These are phyloP conservation scores for Citrus trifoliata DNA, from an alignment of 345 rosid genomes.

Conservation along the genomic window DNA sequence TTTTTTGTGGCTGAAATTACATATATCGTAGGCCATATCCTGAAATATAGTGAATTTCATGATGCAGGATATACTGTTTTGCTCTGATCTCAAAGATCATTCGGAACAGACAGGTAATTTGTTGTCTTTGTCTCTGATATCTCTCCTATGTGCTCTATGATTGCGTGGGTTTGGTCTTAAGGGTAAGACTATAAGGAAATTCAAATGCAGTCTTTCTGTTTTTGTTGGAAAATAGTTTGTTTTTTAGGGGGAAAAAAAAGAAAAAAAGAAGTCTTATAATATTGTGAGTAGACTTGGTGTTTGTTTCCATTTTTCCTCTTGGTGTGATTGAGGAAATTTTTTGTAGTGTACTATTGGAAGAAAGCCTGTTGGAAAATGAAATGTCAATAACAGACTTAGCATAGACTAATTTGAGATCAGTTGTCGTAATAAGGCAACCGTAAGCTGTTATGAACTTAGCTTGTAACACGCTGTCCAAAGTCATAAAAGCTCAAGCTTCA, in stretches of 20 bases:
- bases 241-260: no score
- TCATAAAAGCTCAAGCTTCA: not conserved
- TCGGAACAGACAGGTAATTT: conserved; percentile 65
- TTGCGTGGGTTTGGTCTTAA: not conserved
- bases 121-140: not conserved
- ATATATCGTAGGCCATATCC: not conserved
- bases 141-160: not conserved
- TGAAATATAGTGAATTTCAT: conserved; percentile 18
- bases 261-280: not conserved
- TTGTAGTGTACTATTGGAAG: not conserved
- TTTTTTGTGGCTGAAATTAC: not conserved
- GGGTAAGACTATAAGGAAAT: not conserved
- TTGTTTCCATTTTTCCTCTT: not conserved
- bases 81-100: conserved; percentile 52
- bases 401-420: not conserved
- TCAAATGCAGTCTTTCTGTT: not conserved
- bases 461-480: not conserved
- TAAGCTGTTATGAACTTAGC: not conserved
- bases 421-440: not conserved
- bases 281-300: not conserved
- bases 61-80: conserved; percentile 67
- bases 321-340: not conserved
- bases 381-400: not conserved
- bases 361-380: not conserved
- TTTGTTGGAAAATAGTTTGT: not conserved